Evolutionary conservation across 495 filamentous ascomycete species (phyloP).

Genomic region (Aspergillus haitiensis): DNA sequence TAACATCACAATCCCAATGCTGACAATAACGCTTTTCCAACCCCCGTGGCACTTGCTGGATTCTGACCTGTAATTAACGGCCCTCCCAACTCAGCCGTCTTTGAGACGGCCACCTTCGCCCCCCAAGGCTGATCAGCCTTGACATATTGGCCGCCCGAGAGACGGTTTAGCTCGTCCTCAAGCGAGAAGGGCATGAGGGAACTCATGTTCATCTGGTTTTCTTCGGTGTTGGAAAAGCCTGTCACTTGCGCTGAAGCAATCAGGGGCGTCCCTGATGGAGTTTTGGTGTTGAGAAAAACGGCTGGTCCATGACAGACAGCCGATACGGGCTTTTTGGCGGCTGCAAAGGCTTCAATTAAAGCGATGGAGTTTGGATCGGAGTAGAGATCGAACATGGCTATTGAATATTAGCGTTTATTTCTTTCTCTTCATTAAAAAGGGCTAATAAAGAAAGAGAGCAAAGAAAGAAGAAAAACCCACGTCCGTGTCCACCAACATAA

Average conservation of each 20-base stretch:
- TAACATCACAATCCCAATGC: constrained; percentile 33
- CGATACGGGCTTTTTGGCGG: constrained; percentile 58
- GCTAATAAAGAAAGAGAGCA: background rate
- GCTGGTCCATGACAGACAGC: constrained; percentile 71
- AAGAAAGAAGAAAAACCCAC: constrained; percentile 34
- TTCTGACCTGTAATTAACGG: constrained; percentile 76
- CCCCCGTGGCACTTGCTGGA: constrained; percentile 59
- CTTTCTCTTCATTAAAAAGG: background rate
- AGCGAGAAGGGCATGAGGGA: constrained; percentile 62
- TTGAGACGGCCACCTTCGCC: constrained; percentile 58
- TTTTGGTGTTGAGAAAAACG: constrained; percentile 59
- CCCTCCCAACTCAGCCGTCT: constrained; percentile 37
- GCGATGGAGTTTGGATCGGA: constrained; percentile 49
- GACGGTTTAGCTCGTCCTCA: constrained; percentile 55
- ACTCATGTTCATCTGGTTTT: constrained; percentile 52
- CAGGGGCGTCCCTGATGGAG: constrained; percentile 50
- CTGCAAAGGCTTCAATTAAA: constrained; percentile 61
- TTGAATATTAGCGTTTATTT: background rate
- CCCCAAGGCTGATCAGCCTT: constrained; percentile 61
- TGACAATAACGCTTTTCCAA: constrained; percentile 54
- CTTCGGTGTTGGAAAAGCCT: constrained; percentile 68
- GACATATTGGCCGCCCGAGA: constrained; percentile 54
- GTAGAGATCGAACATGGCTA: constrained; percentile 65
- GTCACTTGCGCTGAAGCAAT: constrained; percentile 60
- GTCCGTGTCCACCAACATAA: constrained; percentile 77